Conservation (phyloP, 2,329 filamentous ascomycete species). For the Phoma sp. region DNA sequence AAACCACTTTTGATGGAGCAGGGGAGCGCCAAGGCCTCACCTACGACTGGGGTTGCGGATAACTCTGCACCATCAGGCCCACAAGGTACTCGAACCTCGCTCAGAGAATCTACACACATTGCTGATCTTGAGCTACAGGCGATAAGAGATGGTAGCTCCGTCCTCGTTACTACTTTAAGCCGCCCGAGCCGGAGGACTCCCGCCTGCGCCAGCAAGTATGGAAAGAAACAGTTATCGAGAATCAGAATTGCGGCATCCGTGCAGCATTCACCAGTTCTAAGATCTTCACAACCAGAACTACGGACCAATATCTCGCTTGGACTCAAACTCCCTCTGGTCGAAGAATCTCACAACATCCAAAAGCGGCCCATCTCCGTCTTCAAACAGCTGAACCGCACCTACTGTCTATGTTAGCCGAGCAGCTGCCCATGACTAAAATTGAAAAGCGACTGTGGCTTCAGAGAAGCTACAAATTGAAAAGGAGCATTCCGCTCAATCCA, state of each 20-base stretch:
- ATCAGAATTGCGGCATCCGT: background rate
- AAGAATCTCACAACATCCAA: no score
- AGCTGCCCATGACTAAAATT: background rate
- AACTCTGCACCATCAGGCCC: background rate
- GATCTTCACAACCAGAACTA: background rate
- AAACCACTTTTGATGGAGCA: background rate
- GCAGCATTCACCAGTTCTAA: constrained; percentile 4
- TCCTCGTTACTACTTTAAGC: constrained; percentile 7
- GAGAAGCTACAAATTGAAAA: constrained; percentile 4
- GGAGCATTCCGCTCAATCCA: background rate
- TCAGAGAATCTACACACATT: background rate
- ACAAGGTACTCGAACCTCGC: background rate
- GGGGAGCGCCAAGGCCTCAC: background rate
- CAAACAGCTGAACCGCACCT: background rate
- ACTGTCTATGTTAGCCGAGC: background rate
- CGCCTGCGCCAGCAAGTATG: background rate
- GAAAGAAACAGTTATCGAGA: background rate
- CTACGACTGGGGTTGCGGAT: background rate
- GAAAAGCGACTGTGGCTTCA: background rate
- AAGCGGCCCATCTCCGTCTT: no score
- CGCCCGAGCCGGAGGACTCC: background rate
- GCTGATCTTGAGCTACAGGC: background rate
- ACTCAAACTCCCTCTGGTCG: background rate
- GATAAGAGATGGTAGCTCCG: constrained; percentile 8
- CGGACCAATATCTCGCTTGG: background rate